A percentile compares a stretch with the other conserved stretches of the same genome.
Conservation (phyloP, 192 early-diverging fungal species). For the Rhizophagus clarus region DNA sequence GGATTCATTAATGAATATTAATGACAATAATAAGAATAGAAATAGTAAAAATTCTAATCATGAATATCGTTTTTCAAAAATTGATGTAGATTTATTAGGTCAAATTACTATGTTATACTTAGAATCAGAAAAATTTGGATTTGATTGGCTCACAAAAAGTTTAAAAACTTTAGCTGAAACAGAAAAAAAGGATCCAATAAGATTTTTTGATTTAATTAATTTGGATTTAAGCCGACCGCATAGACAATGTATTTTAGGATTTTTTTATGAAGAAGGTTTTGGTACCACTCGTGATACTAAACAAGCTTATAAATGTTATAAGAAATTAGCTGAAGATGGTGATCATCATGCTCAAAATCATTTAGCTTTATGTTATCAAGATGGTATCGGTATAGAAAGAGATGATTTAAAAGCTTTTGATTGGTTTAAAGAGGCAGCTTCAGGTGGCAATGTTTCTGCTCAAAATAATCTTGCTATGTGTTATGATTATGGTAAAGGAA, state of each 20-base stretch:
- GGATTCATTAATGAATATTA: conserved; percentile 27
- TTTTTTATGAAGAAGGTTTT: conserved; percentile 63
- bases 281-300: conserved; percentile 51
- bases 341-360: conserved; percentile 81
- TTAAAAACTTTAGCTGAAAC: conserved; percentile 38
- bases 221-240: conserved; percentile 40
- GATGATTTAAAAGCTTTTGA: conserved; percentile 60
- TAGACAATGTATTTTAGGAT: conserved; percentile 59
- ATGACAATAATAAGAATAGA: conserved; percentile 39
- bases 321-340: conserved; percentile 63
- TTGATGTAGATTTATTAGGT: conserved; percentile 40
- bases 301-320: conserved; percentile 66
- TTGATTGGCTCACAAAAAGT: conserved; percentile 39
- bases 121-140: conserved; percentile 47
- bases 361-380: conserved; percentile 81
- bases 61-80: conserved; percentile 54
- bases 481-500: conserved; percentile 65
- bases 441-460: conserved; percentile 78
- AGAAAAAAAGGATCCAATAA: conserved; percentile 54
- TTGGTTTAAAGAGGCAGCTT: conserved; percentile 69
- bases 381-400: conserved; percentile 72
- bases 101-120: background rate
- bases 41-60: conserved; percentile 42
- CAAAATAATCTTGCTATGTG: conserved; percentile 85
- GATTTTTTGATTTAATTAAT: conserved; percentile 49